phyloP scores from a whole-genome alignment of 192 early-diverging fungal species.

The Podila horticola region DNA sequence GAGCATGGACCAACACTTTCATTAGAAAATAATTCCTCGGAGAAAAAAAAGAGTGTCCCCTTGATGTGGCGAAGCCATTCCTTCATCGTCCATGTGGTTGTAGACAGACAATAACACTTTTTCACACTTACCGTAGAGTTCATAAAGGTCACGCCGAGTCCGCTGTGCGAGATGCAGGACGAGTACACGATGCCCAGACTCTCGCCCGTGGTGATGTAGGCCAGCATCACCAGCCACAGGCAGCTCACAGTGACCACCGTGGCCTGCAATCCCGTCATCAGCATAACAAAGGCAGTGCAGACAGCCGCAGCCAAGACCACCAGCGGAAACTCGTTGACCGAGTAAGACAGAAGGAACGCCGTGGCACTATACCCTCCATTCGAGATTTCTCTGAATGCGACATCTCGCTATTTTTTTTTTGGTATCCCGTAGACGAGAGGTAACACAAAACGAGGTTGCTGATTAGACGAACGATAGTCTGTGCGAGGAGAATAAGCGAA shows the following conservation, averaged over 20 bases:
- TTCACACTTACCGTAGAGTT: conserved; percentile 4
- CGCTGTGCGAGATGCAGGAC: background rate
- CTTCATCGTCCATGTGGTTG: too few species aligned
- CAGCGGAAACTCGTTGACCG: conserved; percentile 27
- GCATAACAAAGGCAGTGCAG: background rate
- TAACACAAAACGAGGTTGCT: background rate
- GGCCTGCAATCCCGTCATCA: background rate
- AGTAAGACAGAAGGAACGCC: conserved; percentile 7
- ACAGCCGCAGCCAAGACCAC: background rate
- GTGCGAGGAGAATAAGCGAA: background rate
- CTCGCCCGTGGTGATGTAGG: conserved; percentile 5
- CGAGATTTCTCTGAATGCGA: conserved; percentile 25
- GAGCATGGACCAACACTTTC: too few species aligned
- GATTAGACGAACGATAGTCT: background rate
- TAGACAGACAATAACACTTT: background rate
- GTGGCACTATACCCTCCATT: conserved; percentile 19
- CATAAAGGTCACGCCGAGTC: conserved; percentile 3
- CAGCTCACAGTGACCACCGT: background rate
- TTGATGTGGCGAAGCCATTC: too few species aligned
- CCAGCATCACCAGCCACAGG: conserved; percentile 11
- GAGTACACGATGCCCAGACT: conserved; percentile 14
- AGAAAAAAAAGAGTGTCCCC: background rate
- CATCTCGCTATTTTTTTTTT: conserved; percentile 6
- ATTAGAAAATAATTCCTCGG: conserved; percentile 1
- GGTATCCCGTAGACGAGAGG: background rate